Evolutionary conservation across 345 rosid genomes (phyloP).

Genomic region (Heritiera fomes): DNA sequence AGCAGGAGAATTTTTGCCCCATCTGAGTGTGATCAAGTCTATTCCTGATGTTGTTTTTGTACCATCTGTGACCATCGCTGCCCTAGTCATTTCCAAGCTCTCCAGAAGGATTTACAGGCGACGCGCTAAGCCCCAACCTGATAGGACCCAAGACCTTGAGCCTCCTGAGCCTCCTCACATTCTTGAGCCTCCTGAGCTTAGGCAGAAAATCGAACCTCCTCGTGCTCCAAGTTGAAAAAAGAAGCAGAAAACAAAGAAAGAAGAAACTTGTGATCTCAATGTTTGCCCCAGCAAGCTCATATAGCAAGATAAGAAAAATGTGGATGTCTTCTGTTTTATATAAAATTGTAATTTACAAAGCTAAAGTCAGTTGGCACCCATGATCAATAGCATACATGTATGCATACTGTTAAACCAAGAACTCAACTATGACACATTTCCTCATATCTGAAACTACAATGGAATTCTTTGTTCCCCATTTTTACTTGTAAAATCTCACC

Average conservation of each 20-base stretch:
- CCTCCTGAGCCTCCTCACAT: background rate
- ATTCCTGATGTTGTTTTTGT: slow-evolving; percentile 86
- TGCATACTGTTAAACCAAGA: background rate
- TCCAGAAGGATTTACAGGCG: slow-evolving; percentile 57
- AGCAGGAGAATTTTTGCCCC: slow-evolving; percentile 81
- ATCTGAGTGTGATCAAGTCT: slow-evolving; percentile 53
- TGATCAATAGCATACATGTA: background rate
- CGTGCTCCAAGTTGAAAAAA: background rate
- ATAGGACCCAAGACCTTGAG: background rate
- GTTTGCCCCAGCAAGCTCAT: background rate
- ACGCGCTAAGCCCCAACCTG: background rate
- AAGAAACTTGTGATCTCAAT: background rate
- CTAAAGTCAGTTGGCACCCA: background rate
- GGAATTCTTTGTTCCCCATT: background rate
- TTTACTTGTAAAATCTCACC: too few relatives aligned
- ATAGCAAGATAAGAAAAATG: background rate
- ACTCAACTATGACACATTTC: too few relatives aligned
- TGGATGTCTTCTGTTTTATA: background rate
- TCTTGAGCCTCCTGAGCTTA: background rate
- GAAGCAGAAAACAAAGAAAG: background rate
- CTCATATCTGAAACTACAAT: background rate
- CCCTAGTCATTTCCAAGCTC: slow-evolving; percentile 66
- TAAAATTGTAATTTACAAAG: background rate
- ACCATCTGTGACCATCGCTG: slow-evolving; percentile 58
- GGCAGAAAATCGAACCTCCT: background rate